Conservation (phyloP, 1,284 basidiomycete species). For the Chalciporus sp. region DNA sequence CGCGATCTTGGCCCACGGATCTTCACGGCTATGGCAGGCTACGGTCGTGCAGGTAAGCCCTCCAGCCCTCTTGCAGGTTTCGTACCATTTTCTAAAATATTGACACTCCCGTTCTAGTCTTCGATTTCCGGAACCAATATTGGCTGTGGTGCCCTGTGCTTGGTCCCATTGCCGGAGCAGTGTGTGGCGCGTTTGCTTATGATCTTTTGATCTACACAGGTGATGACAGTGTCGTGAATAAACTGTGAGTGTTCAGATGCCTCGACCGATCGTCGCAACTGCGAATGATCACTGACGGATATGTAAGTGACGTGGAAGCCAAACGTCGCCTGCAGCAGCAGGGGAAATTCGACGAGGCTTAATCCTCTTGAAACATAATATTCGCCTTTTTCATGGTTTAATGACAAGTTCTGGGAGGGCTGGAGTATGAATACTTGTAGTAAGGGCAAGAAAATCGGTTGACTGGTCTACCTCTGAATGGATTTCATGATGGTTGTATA, state of each 20-base stretch:
- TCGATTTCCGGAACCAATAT: conserved; percentile 59
- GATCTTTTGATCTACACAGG: conserved; percentile 58
- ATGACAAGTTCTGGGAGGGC: background rate
- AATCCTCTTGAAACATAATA: background rate
- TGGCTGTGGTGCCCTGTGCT: conserved; percentile 77
- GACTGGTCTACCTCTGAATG: too few relatives aligned
- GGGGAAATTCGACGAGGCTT: background rate
- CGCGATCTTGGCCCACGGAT: conserved; percentile 66
- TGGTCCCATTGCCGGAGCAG: conserved; percentile 58
- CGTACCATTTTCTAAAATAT: background rate
- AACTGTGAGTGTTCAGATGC: conserved; percentile 40
- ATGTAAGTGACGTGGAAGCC: background rate
- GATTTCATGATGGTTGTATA: too few relatives aligned
- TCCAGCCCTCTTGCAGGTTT: background rate
- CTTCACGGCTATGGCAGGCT: conserved; percentile 61
- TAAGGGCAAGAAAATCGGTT: too few relatives aligned
- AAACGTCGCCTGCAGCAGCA: background rate
- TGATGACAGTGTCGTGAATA: conserved; percentile 54
- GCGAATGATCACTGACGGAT: background rate
- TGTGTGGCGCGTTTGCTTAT: conserved; percentile 53
- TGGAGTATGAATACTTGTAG: too few relatives aligned
- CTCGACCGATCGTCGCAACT: background rate
- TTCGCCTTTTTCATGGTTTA: background rate
- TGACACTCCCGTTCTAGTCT: conserved; percentile 35
- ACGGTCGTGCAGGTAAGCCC: conserved; percentile 48